Base-by-base conservation (phyloP, 2,329 filamentous ascomycete species). In the Zasmidium citrigriseum region DNA sequence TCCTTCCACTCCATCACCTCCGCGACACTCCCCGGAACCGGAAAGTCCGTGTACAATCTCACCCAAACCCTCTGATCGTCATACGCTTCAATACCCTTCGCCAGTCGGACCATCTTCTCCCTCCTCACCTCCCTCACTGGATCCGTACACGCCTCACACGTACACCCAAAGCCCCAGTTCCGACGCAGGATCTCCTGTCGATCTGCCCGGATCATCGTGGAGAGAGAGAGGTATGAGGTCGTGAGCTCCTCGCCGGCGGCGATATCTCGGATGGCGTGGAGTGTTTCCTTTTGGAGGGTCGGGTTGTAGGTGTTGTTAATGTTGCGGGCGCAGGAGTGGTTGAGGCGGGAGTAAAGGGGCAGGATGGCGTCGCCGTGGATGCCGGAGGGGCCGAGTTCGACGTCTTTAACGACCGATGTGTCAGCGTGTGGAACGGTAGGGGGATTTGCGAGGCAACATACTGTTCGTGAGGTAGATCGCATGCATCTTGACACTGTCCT, bases 231-330 rank as follows among this genome's bases (percentile, higher is more conserved):
- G 34, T 52, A 54, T 2, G 51, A 21, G 1, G 41, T 29, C 2
- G 38, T 46, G 22, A 54, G 23, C 38, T 54, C 51, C 14, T 54
- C 51, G 20, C 68, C 69, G 11, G 62, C 57, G 16, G 58, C 25
- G 48, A 72, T 70, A 52, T 70, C 65, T n/a, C 62, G 60, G 9
- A 68, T 57, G 2, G 70, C 67, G 51, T 72, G 64, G 18, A 71
- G 64, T 2, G 65, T 67, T 24, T 57, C 34, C 46, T 57, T 60
- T 12, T 54, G 14, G 3, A 59, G 24, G 4, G 52, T 59, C 1
- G 58, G 50, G 34, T 67, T 66, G 57, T 49, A 67, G 24, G 45
- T 54, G 47, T 58, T 52, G 47, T 60, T 46, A 16, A 64, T 57
- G 48, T 68, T 69, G 1, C 64, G 60, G 4, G 58, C 52, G 52